phyloP scores from a whole-genome alignment of 768 basidiomycete species.

The Boletellus ananiceps region DNA sequence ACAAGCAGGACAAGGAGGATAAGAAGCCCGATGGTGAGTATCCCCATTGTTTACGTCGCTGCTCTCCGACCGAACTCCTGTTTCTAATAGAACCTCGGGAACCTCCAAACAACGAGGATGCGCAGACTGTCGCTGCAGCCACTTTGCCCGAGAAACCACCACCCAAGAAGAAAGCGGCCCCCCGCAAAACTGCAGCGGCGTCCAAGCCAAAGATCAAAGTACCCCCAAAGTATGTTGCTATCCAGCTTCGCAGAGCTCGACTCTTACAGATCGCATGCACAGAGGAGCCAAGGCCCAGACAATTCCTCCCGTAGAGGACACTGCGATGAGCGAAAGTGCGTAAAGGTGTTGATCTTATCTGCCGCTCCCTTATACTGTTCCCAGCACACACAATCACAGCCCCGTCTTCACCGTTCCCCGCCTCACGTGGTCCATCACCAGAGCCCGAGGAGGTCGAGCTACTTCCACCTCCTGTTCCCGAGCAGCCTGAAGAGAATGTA shows the following conservation, averaged over 20 bases:
- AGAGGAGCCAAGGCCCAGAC: slow-evolving; percentile 30
- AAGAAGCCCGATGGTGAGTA: slow-evolving; percentile 44
- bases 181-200: slow-evolving; percentile 40
- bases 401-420: slow-evolving; percentile 61
- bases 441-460: slow-evolving; percentile 42
- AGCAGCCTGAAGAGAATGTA: slow-evolving; percentile 43
- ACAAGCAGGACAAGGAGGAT: slow-evolving; percentile 42
- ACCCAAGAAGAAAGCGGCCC: slow-evolving; percentile 45
- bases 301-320: slow-evolving; percentile 44
- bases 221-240: slow-evolving; percentile 27
- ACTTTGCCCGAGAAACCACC: slow-evolving; percentile 33
- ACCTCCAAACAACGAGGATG: slow-evolving; percentile 23
- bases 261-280: slow-evolving; percentile 11
- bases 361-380: slow-evolving; percentile 5
- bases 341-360: slow-evolving; percentile 1
- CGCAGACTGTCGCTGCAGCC: slow-evolving; percentile 12
- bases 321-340: slow-evolving; percentile 59
- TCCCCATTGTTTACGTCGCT: slow-evolving; percentile 23
- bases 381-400: slow-evolving; percentile 64
- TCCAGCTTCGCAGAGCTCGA: background rate
- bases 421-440: slow-evolving; percentile 38
- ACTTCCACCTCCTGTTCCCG: slow-evolving; percentile 30
- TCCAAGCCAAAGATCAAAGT: slow-evolving; percentile 33
- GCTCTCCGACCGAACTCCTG: slow-evolving; percentile 1
- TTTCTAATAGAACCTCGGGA: slow-evolving; percentile 28